These are phyloP conservation scores for Aechmea fasciata DNA, from an alignment of 176 grass and related monocot genomes.

Conservation along the genomic window DNA sequence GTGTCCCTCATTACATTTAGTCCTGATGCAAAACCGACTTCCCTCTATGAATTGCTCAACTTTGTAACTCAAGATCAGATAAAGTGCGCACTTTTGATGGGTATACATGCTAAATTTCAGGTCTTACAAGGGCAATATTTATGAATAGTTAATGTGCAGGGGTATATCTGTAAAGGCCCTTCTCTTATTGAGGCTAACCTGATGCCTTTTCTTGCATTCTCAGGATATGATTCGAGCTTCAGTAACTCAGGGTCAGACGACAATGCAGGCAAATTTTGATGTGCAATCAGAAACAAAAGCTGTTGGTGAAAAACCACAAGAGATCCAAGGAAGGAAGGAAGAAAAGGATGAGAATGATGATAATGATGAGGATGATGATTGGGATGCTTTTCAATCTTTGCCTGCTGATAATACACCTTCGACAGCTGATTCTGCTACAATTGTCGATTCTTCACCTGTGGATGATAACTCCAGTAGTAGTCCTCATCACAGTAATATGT, in stretches of 20 bases:
- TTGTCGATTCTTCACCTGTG: constrained; percentile 20
- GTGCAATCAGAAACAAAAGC: constrained; percentile 27
- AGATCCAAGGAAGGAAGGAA: constrained; percentile 23
- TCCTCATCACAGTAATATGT: constrained; percentile 17
- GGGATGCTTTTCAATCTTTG: constrained; percentile 89
- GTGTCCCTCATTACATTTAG: constrained; percentile 14
- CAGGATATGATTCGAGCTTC: constrained; percentile 94
- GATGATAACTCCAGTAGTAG: constrained; percentile 13
- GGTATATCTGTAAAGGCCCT: no score
- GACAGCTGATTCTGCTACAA: constrained; percentile 13
- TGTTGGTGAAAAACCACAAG: constrained; percentile 21
- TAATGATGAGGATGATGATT: constrained; percentile 67
- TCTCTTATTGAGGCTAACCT: constrained; percentile 5
- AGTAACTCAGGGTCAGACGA: constrained; percentile 48
- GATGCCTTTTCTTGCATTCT: constrained; percentile 15
- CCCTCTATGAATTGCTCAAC: background rate
- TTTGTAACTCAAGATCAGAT: background rate
- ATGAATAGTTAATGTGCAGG: no score
- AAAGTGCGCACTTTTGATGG: no score
- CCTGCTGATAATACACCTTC: constrained; percentile 23
- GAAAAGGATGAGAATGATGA: constrained; percentile 31
- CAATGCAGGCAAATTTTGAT: constrained; percentile 24
- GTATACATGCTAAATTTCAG: background rate
- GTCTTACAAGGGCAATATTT: no score
- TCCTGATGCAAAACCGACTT: background rate